Base-by-base conservation (phyloP, 78 protist species). In the Trichosphaerium sp. region DNA sequence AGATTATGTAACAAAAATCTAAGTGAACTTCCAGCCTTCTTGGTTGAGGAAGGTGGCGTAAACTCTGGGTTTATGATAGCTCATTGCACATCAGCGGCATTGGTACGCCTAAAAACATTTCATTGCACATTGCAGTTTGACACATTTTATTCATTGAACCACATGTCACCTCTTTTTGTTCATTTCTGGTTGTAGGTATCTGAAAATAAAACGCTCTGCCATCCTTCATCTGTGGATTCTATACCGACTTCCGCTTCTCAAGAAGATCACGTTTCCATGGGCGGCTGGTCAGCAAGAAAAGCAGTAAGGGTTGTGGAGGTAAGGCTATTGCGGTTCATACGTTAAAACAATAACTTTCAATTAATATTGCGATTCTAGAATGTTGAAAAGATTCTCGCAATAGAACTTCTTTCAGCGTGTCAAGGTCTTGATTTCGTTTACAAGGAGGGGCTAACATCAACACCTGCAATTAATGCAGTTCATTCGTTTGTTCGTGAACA, bases 181-280 rank as follows among this genome's bases (percentile, higher is more conserved):
- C n/a, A 56, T 28, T 56, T n/a, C 14, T 56, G 32, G 14, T 32
- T 21, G 12, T 56, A 8, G n/a, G n/a, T 69, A 0, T 61, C 79
- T 32, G 94, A 89, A 62, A 92, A 92, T 75, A 91, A 89, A 65
- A 86, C 72, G n/a, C 64, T 87, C 25, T 61, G 66, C 18, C 96
- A 92, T 62, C 96, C 96, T 7, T 18, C 92, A 18, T 85, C 92
- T 3, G 72, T 65, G 25, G 96, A 92, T 32, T 40, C 87, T 7
- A 44, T 87, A 14, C 52, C 90, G 18, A 92, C 96, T 2, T 74
- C 87, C 11, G 81, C 83, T 10, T 81, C 77, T 35, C 59, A 86
- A 48, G 92, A 92, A 40, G 96, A 89, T 67, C 94, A 89, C 58
- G 94, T 79, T 23, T 82, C 89, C 15, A 88, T 91, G 94, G 92